phyloP scores from a whole-genome alignment of 495 filamentous ascomycete species.

The Cercophora scortea region DNA sequence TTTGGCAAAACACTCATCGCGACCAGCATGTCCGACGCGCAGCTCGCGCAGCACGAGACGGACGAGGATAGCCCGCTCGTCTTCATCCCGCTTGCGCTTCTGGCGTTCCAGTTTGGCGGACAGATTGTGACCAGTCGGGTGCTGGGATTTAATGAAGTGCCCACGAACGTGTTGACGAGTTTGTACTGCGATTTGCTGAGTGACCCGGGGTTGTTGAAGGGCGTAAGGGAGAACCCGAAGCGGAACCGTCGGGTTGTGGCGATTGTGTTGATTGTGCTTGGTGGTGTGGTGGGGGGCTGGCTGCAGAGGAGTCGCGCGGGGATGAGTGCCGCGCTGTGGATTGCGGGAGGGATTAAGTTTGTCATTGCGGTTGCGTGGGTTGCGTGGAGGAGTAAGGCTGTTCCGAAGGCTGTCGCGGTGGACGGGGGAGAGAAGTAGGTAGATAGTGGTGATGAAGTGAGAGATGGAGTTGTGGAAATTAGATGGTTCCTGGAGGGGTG shows the following conservation, averaged over 20 bases:
- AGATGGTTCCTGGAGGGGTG: too few relatives aligned
- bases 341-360: constrained; percentile 50
- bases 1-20: constrained; percentile 4
- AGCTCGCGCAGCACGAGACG: background rate
- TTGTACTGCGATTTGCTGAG: constrained; percentile 61
- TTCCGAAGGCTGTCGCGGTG: background rate
- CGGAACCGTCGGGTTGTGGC: constrained; percentile 54
- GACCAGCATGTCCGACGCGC: background rate
- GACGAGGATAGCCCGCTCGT: constrained; percentile 4
- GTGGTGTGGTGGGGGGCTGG: constrained; percentile 58
- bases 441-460: background rate
- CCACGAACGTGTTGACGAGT: constrained; percentile 65
- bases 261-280: constrained; percentile 48
- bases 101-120: constrained; percentile 66
- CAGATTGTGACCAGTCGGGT: constrained; percentile 58
- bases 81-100: constrained; percentile 38
- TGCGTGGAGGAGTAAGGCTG: constrained; percentile 5
- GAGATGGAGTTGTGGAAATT: background rate
- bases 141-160: constrained; percentile 61
- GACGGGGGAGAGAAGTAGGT: background rate
- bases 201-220: constrained; percentile 44
- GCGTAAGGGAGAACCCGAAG: constrained; percentile 48
- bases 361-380: constrained; percentile 16
- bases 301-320: constrained; percentile 48
- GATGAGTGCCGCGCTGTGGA: constrained; percentile 50